Base-by-base conservation (phyloP, 75 land plant species). In the Picea glauca region DNA sequence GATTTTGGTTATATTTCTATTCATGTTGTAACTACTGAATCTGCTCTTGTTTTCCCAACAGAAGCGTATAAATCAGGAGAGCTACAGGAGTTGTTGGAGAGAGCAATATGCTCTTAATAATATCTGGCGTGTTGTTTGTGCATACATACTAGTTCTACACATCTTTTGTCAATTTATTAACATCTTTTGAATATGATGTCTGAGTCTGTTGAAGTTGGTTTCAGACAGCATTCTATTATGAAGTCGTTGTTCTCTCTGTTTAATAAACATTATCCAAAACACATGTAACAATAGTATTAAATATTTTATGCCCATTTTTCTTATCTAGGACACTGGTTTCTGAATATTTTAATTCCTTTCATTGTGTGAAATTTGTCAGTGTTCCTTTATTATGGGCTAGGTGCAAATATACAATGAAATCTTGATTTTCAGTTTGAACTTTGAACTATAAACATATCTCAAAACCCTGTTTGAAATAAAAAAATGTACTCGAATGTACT, bases 31-130 rank as follows among this genome's bases (percentile, higher is more conserved):
- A 3, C 40, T 43, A 8, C 43, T 70, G 50, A 70, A 20, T 6
- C 23, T 20, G 40, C 23, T 70, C n/a, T 43, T 70, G 43, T 63
- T 57, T 74, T 32, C 60, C 35, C 30, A 74, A 63, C 91, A 94
- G 97, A 94, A 78, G 95, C 98, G 67, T 94, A 78, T 78, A 77
- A 89, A 78, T 90, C 82, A 67, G 98, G 98, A 63, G 80, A 94
- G 78, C 76, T 94, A 66, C 96, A 94, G 79, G 98, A 94, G 78
- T 40, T 81, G 60, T 13, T 94, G 80, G 98, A 94, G 87, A 94
- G 86, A 83, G 93, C 95, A 76, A 83, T 94, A 89, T 89, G 87
- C 59, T 86, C 96, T 60, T 94, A 33, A 70, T 70, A 70, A 70
- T 70, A 70, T 70, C 21, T 43, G 11, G 74, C 54, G 3, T 70